These are phyloP conservation scores for Xylaria hypoxylon DNA, from an alignment of 2,329 filamentous ascomycete species.

Conservation along the genomic window DNA sequence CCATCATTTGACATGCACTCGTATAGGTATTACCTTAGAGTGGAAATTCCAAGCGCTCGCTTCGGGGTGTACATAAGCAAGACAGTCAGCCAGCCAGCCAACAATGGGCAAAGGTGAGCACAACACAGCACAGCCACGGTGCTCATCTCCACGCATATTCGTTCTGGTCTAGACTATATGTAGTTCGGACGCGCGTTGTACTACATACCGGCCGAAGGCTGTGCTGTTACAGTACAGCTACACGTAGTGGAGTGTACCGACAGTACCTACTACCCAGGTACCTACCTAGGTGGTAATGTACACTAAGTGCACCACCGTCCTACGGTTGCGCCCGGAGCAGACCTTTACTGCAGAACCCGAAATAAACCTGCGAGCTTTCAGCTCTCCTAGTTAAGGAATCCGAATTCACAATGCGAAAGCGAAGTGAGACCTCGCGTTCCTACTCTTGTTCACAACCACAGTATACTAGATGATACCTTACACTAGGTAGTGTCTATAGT, in stretches of 20 bases:
- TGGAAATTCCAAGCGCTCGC: slow-evolving; percentile 2
- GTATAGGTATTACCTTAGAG: not conserved
- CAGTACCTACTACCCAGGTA: not conserved
- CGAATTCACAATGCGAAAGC: slow-evolving; percentile 8
- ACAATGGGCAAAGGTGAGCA: slow-evolving; percentile 13
- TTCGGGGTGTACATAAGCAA: slow-evolving; percentile 13
- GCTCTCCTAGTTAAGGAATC: slow-evolving; percentile 22
- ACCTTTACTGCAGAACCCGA: slow-evolving; percentile 18
- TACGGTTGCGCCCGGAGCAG: not conserved
- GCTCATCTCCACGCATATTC: slow-evolving; percentile 26
- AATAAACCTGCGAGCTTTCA: slow-evolving; percentile 18
- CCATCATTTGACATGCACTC: not conserved
- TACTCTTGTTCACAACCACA: not conserved
- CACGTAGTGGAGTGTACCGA: slow-evolving; percentile 3
- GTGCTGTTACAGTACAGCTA: not conserved
- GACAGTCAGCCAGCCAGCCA: slow-evolving; percentile 10
- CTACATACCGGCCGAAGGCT: slow-evolving; percentile 15
- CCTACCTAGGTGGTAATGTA: not conserved
- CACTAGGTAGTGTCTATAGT: not conserved
- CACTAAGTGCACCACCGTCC: not conserved
- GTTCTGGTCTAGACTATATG: slow-evolving; percentile 10
- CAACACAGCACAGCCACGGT: slow-evolving; percentile 31
- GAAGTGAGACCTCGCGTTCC: slow-evolving; percentile 22
- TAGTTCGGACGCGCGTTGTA: slow-evolving; percentile 26
- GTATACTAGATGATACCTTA: not conserved